Evolutionary conservation across 441 rosid genomes (phyloP), one percentile per base, ranked within the genome.

Genomic region (California macrophylla): DNA sequence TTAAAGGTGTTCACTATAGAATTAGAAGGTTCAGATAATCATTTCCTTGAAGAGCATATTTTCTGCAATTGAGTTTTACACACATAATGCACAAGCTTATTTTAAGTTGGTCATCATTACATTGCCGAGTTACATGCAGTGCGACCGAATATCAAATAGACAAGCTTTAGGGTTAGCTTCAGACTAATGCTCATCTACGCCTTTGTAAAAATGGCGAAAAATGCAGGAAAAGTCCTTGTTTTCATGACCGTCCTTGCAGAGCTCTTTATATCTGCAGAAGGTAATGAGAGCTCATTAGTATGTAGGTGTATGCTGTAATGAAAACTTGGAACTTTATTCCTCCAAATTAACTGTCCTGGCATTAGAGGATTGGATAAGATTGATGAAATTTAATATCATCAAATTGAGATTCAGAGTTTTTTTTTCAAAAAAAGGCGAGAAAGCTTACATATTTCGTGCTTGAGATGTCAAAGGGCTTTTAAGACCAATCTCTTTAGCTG

Each of bases 151-250:
- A n/a, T n/a, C n/a, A 47, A 3, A 47, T n/a, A 38, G 45, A n/a
- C 16, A 47, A 24, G 16, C 6, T 58, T 58, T 25, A 8, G 29
- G 6, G n/a, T 6, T 9, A 8, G 12, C 7, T 58, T 25, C 28
- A 24, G 36, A 62, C 73, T 76, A 75, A 21, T 66, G 28, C 54
- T 86, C 90, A 74, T 82, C 82, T 71, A 72, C 78, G 67, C 96
- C 97, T 0, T 74, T 71, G 78, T 93, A 91, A 67, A 79, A 88
- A 77, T 89, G 88, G 25, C 85, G 85, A 77, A 91, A 93, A 66
- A 87, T 87, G 54, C 94, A 85, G 3, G 97, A 91, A 77, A 91
- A 93, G 79, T 93, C 98, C 86, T 89, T 30, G 38, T 34, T 68
- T 71, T 87, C 97, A 65, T 88, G 85, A 21, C 93, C 98, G 16